Evolutionary conservation across 106 monocot species (phyloP).

Genomic region (Dioscorea dumetorum): DNA sequence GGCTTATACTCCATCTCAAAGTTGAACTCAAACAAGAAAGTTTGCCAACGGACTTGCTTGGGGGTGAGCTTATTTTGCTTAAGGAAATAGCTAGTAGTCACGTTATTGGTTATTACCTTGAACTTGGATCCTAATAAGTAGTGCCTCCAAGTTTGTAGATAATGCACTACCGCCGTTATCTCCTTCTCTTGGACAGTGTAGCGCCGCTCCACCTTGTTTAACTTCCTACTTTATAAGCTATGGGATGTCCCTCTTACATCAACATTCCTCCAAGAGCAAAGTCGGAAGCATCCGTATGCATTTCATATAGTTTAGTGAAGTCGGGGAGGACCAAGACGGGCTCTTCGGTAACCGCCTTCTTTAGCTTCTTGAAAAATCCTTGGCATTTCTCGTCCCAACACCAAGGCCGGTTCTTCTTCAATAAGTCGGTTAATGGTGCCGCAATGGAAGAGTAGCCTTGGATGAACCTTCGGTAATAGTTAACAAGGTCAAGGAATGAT

Average conservation of each 20-base stretch:
- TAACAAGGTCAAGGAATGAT: no score
- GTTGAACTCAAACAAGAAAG: background rate
- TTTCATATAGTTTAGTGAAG: background rate
- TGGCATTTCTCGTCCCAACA: no score
- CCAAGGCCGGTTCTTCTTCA: background rate
- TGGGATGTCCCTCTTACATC: background rate
- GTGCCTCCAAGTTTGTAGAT: background rate
- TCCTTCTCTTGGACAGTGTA: background rate
- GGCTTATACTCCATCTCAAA: background rate
- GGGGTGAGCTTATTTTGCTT: background rate
- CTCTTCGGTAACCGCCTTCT: background rate
- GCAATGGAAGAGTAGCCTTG: background rate
- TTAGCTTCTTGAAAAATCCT: background rate
- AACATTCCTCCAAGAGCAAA: background rate
- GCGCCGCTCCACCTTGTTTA: background rate
- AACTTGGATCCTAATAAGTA: background rate
- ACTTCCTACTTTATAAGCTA: constrained; percentile 6
- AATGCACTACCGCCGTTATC: constrained; percentile 1
- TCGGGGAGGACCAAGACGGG: background rate
- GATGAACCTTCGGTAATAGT: background rate
- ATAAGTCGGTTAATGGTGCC: no score
- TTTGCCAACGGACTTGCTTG: constrained; percentile 3
- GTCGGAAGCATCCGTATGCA: background rate
- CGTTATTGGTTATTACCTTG: constrained; percentile 1
- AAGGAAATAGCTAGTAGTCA: background rate